phyloP scores from a whole-genome alignment of 352 stramenopile species.

The Globisporangium orthogonon region DNA sequence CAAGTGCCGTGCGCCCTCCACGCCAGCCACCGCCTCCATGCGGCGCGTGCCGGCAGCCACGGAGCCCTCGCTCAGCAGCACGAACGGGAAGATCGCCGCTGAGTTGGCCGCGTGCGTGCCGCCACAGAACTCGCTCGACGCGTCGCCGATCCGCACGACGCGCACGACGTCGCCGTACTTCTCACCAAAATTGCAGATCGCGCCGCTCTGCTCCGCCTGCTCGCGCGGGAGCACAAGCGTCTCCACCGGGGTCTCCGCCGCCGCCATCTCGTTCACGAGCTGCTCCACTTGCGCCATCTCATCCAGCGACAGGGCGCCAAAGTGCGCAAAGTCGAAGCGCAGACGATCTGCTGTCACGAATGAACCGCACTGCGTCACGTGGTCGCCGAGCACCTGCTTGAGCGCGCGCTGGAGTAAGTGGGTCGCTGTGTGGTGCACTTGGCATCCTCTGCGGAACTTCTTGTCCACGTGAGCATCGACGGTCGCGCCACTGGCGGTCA shows the following conservation, averaged over 20 bases:
- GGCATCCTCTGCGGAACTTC: constrained; percentile 40
- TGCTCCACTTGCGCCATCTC: constrained; percentile 52
- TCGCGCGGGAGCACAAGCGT: constrained; percentile 37
- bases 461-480: constrained; percentile 44
- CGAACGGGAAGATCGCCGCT: constrained; percentile 57
- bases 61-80: constrained; percentile 66
- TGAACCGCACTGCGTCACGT: constrained; percentile 70
- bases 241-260: constrained; percentile 26
- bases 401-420: constrained; percentile 71
- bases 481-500: constrained; percentile 5
- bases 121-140: constrained; percentile 71
- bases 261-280: constrained; percentile 52
- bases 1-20: constrained; percentile 44
- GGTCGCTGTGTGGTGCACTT: constrained; percentile 71
- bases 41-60: constrained; percentile 73
- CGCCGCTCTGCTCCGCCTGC: constrained; percentile 51
- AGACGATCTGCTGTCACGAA: constrained; percentile 54
- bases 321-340: constrained; percentile 82
- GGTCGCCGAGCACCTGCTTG: constrained; percentile 54
- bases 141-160: constrained; percentile 53
- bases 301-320: constrained; percentile 53
- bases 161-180: constrained; percentile 80
- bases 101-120: constrained; percentile 59
- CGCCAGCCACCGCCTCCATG: constrained; percentile 54
- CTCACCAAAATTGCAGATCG: constrained; percentile 77